phyloP scores from a whole-genome alignment of 768 basidiomycete genomes.

The Lentinula edodes region DNA sequence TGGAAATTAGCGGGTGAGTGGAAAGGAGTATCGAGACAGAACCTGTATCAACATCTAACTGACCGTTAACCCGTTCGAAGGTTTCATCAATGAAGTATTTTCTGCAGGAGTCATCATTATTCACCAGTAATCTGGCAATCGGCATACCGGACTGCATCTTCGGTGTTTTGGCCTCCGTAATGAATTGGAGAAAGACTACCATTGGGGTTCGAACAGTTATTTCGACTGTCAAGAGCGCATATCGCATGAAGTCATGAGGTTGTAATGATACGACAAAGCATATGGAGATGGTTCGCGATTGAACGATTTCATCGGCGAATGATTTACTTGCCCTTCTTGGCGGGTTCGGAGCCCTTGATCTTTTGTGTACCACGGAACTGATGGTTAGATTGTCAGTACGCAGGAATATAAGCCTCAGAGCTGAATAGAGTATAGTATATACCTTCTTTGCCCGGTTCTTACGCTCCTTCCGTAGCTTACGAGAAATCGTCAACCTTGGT shows the following conservation, averaged over 20 bases:
- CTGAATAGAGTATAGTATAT: constrained; percentile 12
- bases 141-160: too few relatives aligned
- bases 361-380: constrained; percentile 96
- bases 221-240: constrained; percentile 1
- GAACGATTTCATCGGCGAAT: constrained; percentile 13
- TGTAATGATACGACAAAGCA: constrained; percentile 1
- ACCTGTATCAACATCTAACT: too few relatives aligned
- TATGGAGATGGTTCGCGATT: background rate
- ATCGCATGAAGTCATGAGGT: constrained; percentile 5
- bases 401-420: constrained; percentile 4
- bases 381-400: constrained; percentile 11
- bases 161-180: too few relatives aligned
- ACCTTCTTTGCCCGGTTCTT: constrained; percentile 99
- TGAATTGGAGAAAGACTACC: too few relatives aligned
- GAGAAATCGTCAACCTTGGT: constrained; percentile 87
- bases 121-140: too few relatives aligned
- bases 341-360: constrained; percentile 84
- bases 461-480: constrained; percentile 98
- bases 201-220: background rate
- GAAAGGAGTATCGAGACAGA: too few relatives aligned
- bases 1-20: too few relatives aligned
- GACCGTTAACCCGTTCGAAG: too few relatives aligned
- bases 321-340: constrained; percentile 88
- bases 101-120: too few relatives aligned
- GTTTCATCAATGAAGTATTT: too few relatives aligned